Conservation (phyloP, 257 asterid genomes). For the Solanum pimpinellifolium region DNA sequence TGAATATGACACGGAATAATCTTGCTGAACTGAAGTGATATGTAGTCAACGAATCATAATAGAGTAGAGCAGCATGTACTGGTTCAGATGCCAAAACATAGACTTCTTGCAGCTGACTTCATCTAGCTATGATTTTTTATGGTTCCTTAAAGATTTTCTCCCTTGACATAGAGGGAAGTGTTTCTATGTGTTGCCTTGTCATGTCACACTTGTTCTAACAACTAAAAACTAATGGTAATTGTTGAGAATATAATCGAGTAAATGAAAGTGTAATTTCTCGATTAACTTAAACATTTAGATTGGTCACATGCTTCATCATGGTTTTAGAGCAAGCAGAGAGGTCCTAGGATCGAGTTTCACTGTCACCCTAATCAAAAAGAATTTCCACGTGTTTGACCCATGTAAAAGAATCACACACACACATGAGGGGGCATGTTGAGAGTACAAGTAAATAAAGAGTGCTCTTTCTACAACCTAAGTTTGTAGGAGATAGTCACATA, state of each 20-base stretch:
- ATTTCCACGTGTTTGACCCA: neutral
- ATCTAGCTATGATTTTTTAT: neutral
- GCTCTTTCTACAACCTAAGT: neutral
- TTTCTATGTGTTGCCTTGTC: neutral
- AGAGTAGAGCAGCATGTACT: neutral
- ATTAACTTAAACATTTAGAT: neutral
- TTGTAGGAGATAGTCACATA: neutral
- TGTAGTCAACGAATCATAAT: neutral
- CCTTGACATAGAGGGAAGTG: neutral
- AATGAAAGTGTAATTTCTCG: neutral
- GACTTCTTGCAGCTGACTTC: neutral
- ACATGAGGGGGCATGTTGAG: neutral
- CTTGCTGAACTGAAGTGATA: neutral
- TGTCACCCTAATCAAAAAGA: neutral
- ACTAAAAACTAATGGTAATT: neutral
- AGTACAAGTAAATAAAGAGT: neutral
- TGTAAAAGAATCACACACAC: neutral
- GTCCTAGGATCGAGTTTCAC: neutral
- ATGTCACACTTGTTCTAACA: neutral
- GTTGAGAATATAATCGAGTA: neutral
- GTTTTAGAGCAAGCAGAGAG: neutral
- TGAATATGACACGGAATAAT: neutral
- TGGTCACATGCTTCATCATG: neutral
- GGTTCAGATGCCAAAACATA: neutral
- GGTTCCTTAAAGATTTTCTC: neutral